Evolutionary conservation across 495 filamentous ascomycete species (phyloP), one percentile per base, ranked within the genome.

Genomic region (Neurospora sp.): DNA sequence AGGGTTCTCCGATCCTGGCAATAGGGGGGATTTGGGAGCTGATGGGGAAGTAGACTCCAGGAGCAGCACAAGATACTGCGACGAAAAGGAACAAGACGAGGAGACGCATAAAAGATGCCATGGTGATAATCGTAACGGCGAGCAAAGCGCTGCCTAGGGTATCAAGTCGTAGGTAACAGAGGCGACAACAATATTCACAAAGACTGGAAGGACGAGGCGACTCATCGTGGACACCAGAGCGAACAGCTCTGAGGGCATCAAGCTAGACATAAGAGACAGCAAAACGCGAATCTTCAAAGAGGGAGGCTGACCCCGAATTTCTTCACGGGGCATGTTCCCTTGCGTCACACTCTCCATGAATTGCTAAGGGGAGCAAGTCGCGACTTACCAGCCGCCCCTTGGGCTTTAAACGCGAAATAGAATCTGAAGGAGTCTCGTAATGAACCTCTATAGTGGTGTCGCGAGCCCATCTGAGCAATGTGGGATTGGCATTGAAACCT

Each of bases 21-120:
- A 93, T 89, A 4, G 90, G 90, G 44, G 92, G 92, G 12, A 94
- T 85, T 77, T 96, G 92, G 6, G 91, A 86, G 79, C 94, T 93
- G 74, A 94, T 85, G 0, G 91, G 91, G 70, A 93, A 90, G 42
- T 87, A 87, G 69, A 90, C 82, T 71, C 78, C 73, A 70, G 86
- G 84, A 40, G 74, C 79, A 61, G 87, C 88, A 69, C 77, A 74
- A 20, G 83, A 82, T 22, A 75, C 65, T 27, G 59, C 14, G 16
- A 65, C 45, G 31, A 80, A 48, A 14, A 78, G 35, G 20, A 80
- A 45, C 20, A 73, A 40, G n/a, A 70, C 37, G 73, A 70, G 76
- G 4, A 39, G 12, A 9, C 61, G 45, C 14, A 37, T 12, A 22
- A 20, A 12, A 14, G 72, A 75, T 42, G 61, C 71, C 80, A 81